Evolutionary conservation across 108 stramenopile species (phyloP), one percentile per base, ranked within the genome.

Genomic region (Chaetoceros tenuissimus): DNA sequence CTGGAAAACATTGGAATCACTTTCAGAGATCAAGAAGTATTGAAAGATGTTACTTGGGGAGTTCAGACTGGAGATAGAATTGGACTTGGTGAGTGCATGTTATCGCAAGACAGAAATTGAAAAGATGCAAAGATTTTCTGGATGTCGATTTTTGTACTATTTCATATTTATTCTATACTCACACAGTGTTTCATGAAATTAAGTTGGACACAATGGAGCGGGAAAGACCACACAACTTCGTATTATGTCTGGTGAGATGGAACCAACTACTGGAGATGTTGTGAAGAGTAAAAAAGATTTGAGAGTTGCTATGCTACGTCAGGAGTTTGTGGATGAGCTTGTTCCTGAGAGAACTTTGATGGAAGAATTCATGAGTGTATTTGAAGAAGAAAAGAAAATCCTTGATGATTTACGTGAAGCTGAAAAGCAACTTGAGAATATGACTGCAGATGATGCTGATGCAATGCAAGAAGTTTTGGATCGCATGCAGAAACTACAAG

Each of bases 41-140:
- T 97, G 47, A 91, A 88, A 60, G 94, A 92, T 28, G 95, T 89
- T 23, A 84, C 92, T 3, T 98, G 95, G 94, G 90, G 87, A 31
- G 95, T 98, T 24, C 85, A 92, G 63, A 92, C 95, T 5, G 97
- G 97, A 17, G 97, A 98, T 49, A 60, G 97, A 21, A 86, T 98
- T 27, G 97, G 97, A 34, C 34, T 61, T 92, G 31, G 89, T 92
- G 3, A 80, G 80, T 2, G 69, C 66, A 5, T n/a, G n/a, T n/a
- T n/a, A n/a, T n/a, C n/a, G n/a, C n/a, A n/a, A n/a, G n/a, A n/a
- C n/a, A n/a, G n/a, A n/a, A n/a, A n/a, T n/a, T n/a, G n/a, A n/a
- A n/a, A n/a, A n/a, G n/a, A n/a, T n/a, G n/a, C n/a, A n/a, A n/a
- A n/a, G n/a, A n/a, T n/a, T n/a, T n/a, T n/a, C n/a, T n/a, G n/a